Conservation (phyloP, 257 asterid genomes). For the Solanum acaule region DNA sequence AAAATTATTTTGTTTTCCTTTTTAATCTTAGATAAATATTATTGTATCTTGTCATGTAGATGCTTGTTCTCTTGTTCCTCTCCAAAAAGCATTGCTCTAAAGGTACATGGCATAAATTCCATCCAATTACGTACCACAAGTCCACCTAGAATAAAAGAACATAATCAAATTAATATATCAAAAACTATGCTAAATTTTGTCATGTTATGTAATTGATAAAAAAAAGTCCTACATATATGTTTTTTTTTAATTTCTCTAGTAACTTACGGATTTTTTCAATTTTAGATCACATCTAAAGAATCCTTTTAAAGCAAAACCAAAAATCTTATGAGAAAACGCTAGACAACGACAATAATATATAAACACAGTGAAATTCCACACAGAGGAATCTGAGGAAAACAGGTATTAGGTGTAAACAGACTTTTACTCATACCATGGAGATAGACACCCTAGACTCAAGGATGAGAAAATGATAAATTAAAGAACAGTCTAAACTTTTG, state of each 20-base stretch:
- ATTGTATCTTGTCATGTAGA: neutral
- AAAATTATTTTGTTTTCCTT: neutral
- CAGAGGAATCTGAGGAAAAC: fast-evolving
- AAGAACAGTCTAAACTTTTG: neutral
- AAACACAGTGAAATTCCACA: fast-evolving
- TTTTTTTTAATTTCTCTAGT: neutral
- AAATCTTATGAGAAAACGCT: neutral
- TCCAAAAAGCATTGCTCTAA: neutral
- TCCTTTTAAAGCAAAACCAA: neutral
- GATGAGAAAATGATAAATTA: neutral
- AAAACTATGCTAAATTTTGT: neutral
- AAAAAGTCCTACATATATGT: neutral
- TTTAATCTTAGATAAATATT: neutral
- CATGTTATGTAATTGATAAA: neutral
- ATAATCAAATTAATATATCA: neutral
- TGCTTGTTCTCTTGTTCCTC: neutral
- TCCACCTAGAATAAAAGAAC: neutral
- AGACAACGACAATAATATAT: neutral
- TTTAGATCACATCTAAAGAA: neutral
- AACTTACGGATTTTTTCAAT: neutral
- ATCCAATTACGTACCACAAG: neutral
- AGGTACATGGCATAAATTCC: neutral
- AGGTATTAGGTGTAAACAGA: fast-evolving
- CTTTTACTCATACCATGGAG: neutral
- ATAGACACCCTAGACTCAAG: neutral